Evolutionary conservation across 768 basidiomycete genomes (phyloP).

Genomic region (Mycena indigotica): DNA sequence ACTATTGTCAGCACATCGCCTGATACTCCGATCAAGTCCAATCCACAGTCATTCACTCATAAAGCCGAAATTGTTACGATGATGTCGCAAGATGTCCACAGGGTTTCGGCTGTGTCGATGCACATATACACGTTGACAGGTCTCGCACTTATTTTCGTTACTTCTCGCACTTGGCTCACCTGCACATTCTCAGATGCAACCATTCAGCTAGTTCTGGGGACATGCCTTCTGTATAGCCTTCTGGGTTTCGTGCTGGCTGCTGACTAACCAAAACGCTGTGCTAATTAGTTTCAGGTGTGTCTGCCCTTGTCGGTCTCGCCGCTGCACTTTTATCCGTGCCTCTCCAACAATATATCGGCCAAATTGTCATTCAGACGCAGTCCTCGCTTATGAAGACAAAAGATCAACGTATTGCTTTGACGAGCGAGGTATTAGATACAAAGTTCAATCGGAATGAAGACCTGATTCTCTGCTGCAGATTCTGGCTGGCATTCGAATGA

Average conservation of each 20-base stretch:
- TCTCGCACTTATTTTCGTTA: background rate
- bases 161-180: background rate
- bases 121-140: conserved; percentile 7
- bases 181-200: background rate
- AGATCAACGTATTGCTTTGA: conserved; percentile 70
- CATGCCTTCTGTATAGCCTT: conserved; percentile 7
- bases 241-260: background rate
- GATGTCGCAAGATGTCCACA: conserved; percentile 14
- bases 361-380: conserved; percentile 28
- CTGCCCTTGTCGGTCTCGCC: conserved; percentile 6
- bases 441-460: no score
- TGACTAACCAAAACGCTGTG: background rate
- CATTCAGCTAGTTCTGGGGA: conserved; percentile 1
- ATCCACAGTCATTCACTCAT: background rate
- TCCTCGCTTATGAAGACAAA: conserved; percentile 64
- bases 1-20: conserved; percentile 37
- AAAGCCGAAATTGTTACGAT: conserved; percentile 10
- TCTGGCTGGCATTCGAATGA: conserved; percentile 11
- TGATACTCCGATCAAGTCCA: background rate
- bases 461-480: background rate
- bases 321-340: conserved; percentile 6
- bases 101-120: background rate
- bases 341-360: conserved; percentile 6
- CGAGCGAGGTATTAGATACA: conserved; percentile 73
- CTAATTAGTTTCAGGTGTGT: background rate